Evolutionary conservation across 805 yeast genomes (phyloP).

Genomic region (Groenewaldozyma salmanticensis): DNA sequence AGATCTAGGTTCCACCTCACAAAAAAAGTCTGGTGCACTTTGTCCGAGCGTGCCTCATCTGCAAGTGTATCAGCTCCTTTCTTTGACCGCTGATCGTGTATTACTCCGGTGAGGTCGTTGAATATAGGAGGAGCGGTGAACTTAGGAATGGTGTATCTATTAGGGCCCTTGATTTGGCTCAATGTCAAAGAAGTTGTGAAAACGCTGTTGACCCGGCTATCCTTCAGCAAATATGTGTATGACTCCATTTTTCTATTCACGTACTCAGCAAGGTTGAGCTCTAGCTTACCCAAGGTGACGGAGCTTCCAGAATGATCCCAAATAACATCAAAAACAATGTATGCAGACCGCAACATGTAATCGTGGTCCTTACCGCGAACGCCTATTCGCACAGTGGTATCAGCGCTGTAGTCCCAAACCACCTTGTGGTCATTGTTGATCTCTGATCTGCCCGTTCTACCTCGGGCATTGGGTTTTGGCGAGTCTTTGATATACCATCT

Average conservation of each 20-base stretch:
- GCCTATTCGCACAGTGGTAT: constrained; percentile 33
- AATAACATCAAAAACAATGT: constrained; percentile 35
- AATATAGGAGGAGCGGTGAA: constrained; percentile 34
- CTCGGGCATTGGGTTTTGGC: constrained; percentile 33
- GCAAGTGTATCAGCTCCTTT: constrained; percentile 12
- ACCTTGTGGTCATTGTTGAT: constrained; percentile 43
- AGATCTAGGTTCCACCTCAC: constrained; percentile 51
- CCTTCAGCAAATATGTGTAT: constrained; percentile 58
- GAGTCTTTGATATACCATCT: constrained; percentile 54
- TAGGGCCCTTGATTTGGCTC: constrained; percentile 34
- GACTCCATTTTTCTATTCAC: constrained; percentile 42
- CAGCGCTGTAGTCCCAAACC: constrained; percentile 36
- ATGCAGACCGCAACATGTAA: constrained; percentile 29
- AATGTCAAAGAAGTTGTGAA: constrained; percentile 45
- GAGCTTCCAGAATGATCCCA: constrained; percentile 30
- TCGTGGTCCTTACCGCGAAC: constrained; percentile 24
- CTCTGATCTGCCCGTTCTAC: constrained; percentile 34
- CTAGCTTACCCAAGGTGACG: constrained; percentile 53
- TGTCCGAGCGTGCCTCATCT: constrained; percentile 4
- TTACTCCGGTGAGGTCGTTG: constrained; percentile 41
- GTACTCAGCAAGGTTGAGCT: constrained; percentile 64
- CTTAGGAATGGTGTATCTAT: constrained; percentile 33
- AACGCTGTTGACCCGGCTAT: constrained; percentile 79
- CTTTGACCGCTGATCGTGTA: constrained; percentile 17
- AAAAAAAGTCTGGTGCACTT: constrained; percentile 40